A percentile compares a stretch with the other conserved stretches of the same genome.
phyloP scores from a whole-genome alignment of 208 protist genomes.

The Leptomonas seymouri region DNA sequence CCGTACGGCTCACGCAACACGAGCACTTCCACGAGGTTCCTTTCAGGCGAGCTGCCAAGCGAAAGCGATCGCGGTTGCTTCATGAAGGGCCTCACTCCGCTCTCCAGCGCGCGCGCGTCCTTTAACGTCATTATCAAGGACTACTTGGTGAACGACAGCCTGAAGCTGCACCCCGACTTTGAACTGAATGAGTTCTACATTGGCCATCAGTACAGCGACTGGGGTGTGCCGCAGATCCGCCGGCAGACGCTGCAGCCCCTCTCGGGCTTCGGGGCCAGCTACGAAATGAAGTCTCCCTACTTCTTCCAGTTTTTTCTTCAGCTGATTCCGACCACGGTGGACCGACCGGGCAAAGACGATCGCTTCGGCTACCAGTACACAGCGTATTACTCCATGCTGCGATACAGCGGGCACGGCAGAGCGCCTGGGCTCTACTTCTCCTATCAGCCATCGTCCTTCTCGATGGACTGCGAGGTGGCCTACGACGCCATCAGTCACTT shows the following conservation, averaged over 20 bases:
- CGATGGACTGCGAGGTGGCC: conserved; percentile 27
- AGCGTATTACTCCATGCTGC: conserved; percentile 33
- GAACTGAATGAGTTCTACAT: conserved; percentile 19
- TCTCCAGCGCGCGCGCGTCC: conserved; percentile 13
- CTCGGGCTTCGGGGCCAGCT: not conserved
- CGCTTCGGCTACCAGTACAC: conserved; percentile 24
- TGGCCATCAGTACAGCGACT: conserved; percentile 25
- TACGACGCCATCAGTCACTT: conserved; percentile 52
- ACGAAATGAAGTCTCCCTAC: not conserved
- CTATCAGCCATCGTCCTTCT: conserved; percentile 31
- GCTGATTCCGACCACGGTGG: conserved; percentile 35
- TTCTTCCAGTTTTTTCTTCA: conserved; percentile 40
- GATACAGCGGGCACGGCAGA: conserved; percentile 8
- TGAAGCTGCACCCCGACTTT: conserved; percentile 21
- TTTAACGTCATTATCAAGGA: conserved; percentile 32
- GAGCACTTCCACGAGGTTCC: conserved; percentile 3
- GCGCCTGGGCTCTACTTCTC: conserved; percentile 33
- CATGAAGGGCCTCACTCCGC: conserved; percentile 24
- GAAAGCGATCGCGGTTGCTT: conserved; percentile 30
- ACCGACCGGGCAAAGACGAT: conserved; percentile 16
- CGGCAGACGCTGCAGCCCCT: conserved; percentile 22
- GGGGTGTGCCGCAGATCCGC: conserved; percentile 31
- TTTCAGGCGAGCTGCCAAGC: conserved; percentile 8
- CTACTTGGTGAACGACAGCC: conserved; percentile 13
- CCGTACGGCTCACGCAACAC: conserved; percentile 10